phyloP scores from a whole-genome alignment of 306 rosid genomes.

The cucumber (Cucumis sativus) region Cucumber_9930_V3 NC_026659.2:24696501-24697000 shows the following conservation, averaged over 20 bases:
- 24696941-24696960: not conserved
- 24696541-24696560: not conserved
- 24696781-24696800: not conserved
- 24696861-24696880: not conserved
- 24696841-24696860: not conserved
- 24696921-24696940: not conserved
- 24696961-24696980: not conserved
- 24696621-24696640: not conserved
- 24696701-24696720: not conserved
- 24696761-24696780: not conserved
- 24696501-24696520: not conserved
- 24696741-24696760: not conserved
- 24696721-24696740: not conserved
- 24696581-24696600: not conserved
- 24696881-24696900: not conserved
- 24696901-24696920: not conserved
- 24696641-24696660: not conserved
- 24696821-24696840: not conserved
- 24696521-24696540: not conserved
- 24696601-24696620: not conserved
- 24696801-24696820: not conserved
- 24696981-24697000: not conserved
- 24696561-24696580: not conserved
- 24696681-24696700: not conserved
- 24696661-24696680: not conserved